These are phyloP conservation scores for Yarrowia osloensis DNA, from an alignment of 805 yeast species.

Conservation along the genomic window DNA sequence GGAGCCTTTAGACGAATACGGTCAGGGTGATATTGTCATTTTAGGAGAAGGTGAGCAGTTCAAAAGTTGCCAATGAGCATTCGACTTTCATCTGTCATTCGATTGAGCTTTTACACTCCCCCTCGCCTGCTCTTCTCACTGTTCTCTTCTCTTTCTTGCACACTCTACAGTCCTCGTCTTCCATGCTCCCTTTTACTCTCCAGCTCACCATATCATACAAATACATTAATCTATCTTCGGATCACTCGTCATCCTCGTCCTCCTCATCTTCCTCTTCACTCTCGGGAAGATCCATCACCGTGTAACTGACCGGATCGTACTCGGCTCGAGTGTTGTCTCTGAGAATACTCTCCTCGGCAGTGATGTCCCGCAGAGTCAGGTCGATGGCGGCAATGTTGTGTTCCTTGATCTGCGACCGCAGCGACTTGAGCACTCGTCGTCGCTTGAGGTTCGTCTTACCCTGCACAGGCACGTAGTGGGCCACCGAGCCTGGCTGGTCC, in stretches of 20 bases:
- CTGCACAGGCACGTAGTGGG: constrained; percentile 73
- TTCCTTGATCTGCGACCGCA: constrained; percentile 54
- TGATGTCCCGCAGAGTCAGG: constrained; percentile 68
- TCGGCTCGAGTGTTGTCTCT: constrained; percentile 69
- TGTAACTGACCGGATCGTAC: constrained; percentile 79
- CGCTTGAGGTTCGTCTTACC: constrained; percentile 82
- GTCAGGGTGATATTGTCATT: no score
- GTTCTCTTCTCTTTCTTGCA: not conserved
- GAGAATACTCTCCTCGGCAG: constrained; percentile 63
- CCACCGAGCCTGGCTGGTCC: constrained; percentile 46
- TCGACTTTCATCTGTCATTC: no score
- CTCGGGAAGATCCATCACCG: constrained; percentile 59
- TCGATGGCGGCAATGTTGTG: constrained; percentile 63
- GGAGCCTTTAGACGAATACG: not conserved
- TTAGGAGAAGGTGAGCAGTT: no score
- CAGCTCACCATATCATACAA: not conserved
- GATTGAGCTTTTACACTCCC: no score
- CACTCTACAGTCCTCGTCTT: no score
- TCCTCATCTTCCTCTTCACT: constrained; percentile 46
- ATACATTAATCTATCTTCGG: not conserved
- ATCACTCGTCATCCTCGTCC: constrained; percentile 37
- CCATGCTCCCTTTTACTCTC: not conserved
- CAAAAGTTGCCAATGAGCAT: no score
- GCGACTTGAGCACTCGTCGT: constrained; percentile 66
- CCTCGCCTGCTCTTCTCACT: no score